phyloP scores from a whole-genome alignment of 306 rosid genomes.

The Acmispon strigosus region DNA sequence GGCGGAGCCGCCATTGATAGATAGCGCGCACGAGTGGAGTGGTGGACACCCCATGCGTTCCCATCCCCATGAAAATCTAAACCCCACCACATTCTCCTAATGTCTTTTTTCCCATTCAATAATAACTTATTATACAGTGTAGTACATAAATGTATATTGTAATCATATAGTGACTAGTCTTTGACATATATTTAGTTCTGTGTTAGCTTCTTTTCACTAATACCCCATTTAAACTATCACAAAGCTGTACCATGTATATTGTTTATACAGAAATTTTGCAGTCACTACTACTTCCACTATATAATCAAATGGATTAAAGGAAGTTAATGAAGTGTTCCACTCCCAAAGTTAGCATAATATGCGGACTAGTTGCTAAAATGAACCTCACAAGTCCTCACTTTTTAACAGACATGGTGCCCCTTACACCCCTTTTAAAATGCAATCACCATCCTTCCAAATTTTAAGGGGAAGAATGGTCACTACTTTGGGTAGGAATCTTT shows the following conservation, averaged over 20 bases:
- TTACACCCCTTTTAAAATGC: slow-evolving; percentile 20
- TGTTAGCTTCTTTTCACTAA: too few relatives aligned
- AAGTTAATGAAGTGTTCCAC: slow-evolving; percentile 29
- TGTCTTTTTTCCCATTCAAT: neutral
- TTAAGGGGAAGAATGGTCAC: neutral
- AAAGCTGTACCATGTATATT: neutral
- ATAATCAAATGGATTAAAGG: slow-evolving; percentile 25
- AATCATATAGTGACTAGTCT: too few relatives aligned
- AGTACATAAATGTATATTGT: neutral
- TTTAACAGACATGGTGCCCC: slow-evolving; percentile 67
- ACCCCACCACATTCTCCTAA: slow-evolving; percentile 27
- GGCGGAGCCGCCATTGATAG: slow-evolving; percentile 52
- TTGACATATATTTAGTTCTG: too few relatives aligned
- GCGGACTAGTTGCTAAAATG: slow-evolving; percentile 19
- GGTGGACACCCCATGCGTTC: slow-evolving; percentile 42
- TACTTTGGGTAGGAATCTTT: too few relatives aligned
- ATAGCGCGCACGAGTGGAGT: slow-evolving; percentile 73
- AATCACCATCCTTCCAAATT: neutral
- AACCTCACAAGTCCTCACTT: slow-evolving; percentile 27
- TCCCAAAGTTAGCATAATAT: slow-evolving; percentile 28
- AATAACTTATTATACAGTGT: neutral
- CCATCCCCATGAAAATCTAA: slow-evolving; percentile 23
- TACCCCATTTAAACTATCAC: too few relatives aligned
- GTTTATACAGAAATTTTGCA: neutral
- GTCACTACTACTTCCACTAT: slow-evolving; percentile 7